Base-by-base conservation (phyloP, 768 basidiomycete genomes). In the Psilocybe tampanensis region DNA sequence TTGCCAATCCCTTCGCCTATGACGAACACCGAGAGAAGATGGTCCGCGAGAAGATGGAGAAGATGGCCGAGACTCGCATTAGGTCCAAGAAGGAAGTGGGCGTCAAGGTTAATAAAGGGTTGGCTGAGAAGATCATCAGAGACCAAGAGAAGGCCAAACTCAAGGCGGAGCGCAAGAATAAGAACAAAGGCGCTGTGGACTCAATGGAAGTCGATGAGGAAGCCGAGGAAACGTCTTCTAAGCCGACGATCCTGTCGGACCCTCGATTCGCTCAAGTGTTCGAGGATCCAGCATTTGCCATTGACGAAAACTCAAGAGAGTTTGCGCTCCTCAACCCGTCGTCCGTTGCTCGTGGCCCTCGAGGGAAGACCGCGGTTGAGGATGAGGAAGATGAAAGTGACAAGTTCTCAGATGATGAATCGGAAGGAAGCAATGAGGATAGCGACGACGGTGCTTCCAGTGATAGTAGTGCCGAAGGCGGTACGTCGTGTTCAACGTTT, bases 1-100 rank as follows among this genome's bases (percentile, higher is more conserved):
- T 98, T 63, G 89, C 94, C 55, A 98, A 98, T 76, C 97, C 97
- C 2, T 95, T 94, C 69, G 94, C 89, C 9, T 98, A 98, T 70
- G 88, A 87, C 39, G 97, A 99, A 67, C 88, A 98, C 71, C 89
- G 94, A 60, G 94, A 96, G 71, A 89, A 88, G 66, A 75, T 94
- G 68, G 82, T 98, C 52, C 83, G 84, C 49, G 89, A 93, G 66
- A 94, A 94, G 72, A 85, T 99, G 76, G 94, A 95, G 56, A 94
- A 94, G 72, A 83, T 97, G 78, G 88, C 93, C 0, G 95, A 98
- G 72, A 90, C 86, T 11, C 84, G 97, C 44, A 98, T 99, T 70
- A 86, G 97, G 13, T 76, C 92, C 39, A 84, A 83, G 72, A 94
- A 94, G 71, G 82, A 86, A 34, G 67, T 68, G 48, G 85, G 79